phyloP scores from a whole-genome alignment of 1,284 basidiomycete species.

The Macrocystidia cucumis region DNA sequence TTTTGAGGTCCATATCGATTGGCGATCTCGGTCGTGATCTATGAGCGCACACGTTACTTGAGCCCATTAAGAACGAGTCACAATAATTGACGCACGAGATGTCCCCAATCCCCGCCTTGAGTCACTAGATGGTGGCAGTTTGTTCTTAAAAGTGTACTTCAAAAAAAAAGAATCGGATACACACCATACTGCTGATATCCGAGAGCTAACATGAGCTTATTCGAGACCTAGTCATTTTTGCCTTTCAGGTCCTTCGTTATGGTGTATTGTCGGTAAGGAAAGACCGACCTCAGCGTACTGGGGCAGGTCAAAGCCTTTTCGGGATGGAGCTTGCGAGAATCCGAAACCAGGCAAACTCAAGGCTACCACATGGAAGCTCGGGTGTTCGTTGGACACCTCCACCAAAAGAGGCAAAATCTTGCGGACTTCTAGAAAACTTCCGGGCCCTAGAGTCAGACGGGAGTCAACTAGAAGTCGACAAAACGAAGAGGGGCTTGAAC shows the following conservation, averaged over 20 bases:
- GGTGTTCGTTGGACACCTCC: too few species aligned
- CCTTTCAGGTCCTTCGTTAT: conserved; percentile 3
- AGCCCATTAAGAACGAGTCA: neutral
- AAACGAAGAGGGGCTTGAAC: conserved; percentile 11
- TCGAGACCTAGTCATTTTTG: conserved; percentile 24
- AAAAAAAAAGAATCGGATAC: conserved; percentile 6
- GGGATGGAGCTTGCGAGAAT: conserved; percentile 37
- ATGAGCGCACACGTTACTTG: neutral
- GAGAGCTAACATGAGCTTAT: conserved; percentile 45
- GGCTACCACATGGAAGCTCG: conserved; percentile 50
- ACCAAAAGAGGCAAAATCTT: conserved; percentile 43
- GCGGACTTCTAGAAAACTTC: conserved; percentile 42
- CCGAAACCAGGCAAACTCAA: conserved; percentile 48
- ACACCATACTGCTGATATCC: conserved; percentile 47
- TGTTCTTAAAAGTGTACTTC: neutral
- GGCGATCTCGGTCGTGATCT: conserved; percentile 35
- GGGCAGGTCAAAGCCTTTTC: conserved; percentile 20
- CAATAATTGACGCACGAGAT: conserved; percentile 19
- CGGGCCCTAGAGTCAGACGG: conserved; percentile 43
- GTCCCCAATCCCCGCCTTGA: conserved; percentile 50
- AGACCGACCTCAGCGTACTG: conserved; percentile 35
- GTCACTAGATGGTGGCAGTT: conserved; percentile 25
- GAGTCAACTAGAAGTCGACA: neutral
- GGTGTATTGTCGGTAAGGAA: neutral
- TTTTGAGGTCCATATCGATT: conserved; percentile 30